Base-by-base conservation (phyloP, 768 basidiomycete genomes). In the Naematelia encephala region DNA sequence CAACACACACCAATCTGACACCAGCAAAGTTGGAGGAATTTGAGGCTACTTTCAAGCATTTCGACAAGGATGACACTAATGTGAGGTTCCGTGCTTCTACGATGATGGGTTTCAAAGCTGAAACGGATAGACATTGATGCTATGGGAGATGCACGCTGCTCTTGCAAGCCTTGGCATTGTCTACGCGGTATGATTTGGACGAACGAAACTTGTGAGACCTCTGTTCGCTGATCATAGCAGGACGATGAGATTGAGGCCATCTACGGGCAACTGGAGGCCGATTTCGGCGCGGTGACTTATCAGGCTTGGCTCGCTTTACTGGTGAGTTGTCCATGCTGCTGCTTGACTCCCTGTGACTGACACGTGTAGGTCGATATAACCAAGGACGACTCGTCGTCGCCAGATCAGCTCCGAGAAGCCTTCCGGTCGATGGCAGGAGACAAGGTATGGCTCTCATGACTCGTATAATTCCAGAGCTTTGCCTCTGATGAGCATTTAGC, bases 11-110 rank as follows among this genome's bases (percentile, higher is more conserved):
- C 23, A 96, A 97, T 73, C 78, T 99, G 62, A 94, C 94, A 0
- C 92, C 96, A 0, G 92, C 91, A 13, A 91, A 92, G 72, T 81
- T 98, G 22, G 94, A 98, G 73, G 92, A 97, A 72, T 74, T 74
- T 48, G 94, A 98, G 77, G 85, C 87, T 73, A 94, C 92, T 0
- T 98, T 99, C 85, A 85, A 93, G 52, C 93, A 97, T 79, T 99
- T 99, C 70, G 94, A 97, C 78, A 85, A 85, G 62, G 92, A 97
- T 66, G 88, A 90, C 68, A 86, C 87, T 39, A 96, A 97, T 73
- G 73, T 75, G 54, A 66, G 71, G 52, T 23, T 12, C 27, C 4
- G 52, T 19, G 4, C 42, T 19, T 19, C 22, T 23, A n/a, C 2
- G 34, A 48, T 39, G 39, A 25, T 19, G 10, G 3, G 14, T n/a